These are phyloP conservation scores for Myxozyma vanderwaltii DNA, from an alignment of 805 yeast species.

Conservation along the genomic window DNA sequence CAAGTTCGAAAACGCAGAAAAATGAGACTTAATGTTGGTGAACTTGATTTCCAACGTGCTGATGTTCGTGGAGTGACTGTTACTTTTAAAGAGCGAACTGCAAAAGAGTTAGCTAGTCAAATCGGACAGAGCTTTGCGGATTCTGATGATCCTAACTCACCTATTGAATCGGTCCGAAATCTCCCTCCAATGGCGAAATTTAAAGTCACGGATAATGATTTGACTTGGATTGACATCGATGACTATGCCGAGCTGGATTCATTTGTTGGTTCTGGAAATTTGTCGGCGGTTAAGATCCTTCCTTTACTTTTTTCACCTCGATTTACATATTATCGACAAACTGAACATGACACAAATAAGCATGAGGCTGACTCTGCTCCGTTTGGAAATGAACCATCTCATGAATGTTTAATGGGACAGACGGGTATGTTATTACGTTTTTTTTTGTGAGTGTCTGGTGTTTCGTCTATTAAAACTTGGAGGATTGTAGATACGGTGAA, in stretches of 20 bases:
- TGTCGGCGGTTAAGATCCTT: constrained; percentile 50
- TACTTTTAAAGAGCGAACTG: constrained; percentile 58
- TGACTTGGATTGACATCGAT: constrained; percentile 70
- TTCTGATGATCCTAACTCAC: constrained; percentile 25
- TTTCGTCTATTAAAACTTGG: neutral
- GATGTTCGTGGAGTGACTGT: constrained; percentile 72
- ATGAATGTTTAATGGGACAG: constrained; percentile 55
- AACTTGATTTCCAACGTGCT: constrained; percentile 65
- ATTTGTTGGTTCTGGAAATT: constrained; percentile 29
- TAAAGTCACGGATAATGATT: constrained; percentile 42
- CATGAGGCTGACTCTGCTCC: constrained; percentile 44
- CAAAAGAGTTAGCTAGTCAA: constrained; percentile 43
- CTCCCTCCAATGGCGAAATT: constrained; percentile 37
- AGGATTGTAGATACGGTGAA: constrained; percentile 50
- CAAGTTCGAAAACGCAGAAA: constrained; percentile 43
- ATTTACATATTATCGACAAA: constrained; percentile 68
- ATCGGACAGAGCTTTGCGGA: constrained; percentile 35
- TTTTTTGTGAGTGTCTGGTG: neutral
- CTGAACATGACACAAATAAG: constrained; percentile 44
- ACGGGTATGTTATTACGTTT: constrained; percentile 18
- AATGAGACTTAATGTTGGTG: constrained; percentile 66
- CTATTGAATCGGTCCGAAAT: constrained; percentile 31
- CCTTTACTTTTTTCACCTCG: constrained; percentile 71
- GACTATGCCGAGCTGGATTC: constrained; percentile 70
- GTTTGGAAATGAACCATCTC: constrained; percentile 59